A percentile compares a stretch with the other conserved stretches of the same genome.
These are phyloP conservation scores for Boletus semigastroideus DNA, from an alignment of 1,284 basidiomycete species.

Conservation along the genomic window DNA sequence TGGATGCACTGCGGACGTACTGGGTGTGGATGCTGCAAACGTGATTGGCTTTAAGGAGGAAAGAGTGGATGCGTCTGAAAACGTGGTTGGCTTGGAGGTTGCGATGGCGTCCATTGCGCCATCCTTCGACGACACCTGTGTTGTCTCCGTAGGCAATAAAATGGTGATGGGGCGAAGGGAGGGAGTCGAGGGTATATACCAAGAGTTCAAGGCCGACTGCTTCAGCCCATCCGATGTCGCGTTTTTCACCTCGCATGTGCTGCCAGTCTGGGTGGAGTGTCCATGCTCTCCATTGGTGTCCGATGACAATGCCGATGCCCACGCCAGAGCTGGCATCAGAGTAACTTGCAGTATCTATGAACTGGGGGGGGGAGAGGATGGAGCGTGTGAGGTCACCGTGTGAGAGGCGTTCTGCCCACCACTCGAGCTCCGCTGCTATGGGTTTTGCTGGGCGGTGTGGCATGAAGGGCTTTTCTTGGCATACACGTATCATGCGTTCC, in stretches of 20 bases:
- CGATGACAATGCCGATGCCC: background rate
- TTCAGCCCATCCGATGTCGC: background rate
- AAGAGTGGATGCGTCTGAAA: background rate
- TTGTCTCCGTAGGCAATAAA: background rate
- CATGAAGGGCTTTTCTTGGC: constrained; percentile 1
- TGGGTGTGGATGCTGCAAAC: background rate
- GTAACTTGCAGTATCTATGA: too few relatives aligned
- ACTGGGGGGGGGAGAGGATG: too few relatives aligned
- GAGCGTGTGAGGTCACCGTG: too few relatives aligned
- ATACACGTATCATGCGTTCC: constrained; percentile 1
- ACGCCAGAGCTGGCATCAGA: constrained; percentile 6
- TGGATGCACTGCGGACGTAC: background rate
- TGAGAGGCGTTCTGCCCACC: constrained; percentile 10
- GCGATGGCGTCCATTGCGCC: background rate
- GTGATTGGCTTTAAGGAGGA: background rate
- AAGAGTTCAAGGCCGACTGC: background rate
- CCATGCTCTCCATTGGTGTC: background rate
- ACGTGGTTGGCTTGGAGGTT: background rate
- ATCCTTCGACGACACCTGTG: background rate
- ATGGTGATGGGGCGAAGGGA: background rate
- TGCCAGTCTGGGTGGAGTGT: background rate
- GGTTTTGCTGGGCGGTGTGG: background rate
- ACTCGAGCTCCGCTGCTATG: background rate
- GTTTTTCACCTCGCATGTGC: background rate
- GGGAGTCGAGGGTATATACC: background rate